Conservation (phyloP, 257 asterid genomes). For the Perilla frutescens region DNA sequence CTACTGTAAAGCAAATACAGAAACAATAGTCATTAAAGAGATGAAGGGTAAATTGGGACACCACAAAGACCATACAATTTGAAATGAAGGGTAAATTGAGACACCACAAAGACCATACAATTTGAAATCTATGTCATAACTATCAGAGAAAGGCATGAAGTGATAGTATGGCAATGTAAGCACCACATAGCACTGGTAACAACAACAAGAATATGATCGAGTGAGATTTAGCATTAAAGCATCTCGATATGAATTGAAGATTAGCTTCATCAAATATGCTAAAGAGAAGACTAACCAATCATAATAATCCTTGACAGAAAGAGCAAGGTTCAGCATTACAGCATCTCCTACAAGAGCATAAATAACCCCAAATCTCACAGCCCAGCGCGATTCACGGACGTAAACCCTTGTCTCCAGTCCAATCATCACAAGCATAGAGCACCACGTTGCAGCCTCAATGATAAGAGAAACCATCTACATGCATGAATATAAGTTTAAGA, state of each 20-base stretch:
- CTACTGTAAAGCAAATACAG: constrained; percentile 11
- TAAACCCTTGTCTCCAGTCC: constrained; percentile 72
- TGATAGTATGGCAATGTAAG: constrained; percentile 10
- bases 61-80: background rate
- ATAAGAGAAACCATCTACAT: constrained; percentile 60
- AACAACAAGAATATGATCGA: background rate
- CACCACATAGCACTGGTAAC: background rate
- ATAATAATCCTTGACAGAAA: constrained; percentile 63
- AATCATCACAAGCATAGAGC: constrained; percentile 79
- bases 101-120: background rate
- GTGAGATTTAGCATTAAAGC: background rate
- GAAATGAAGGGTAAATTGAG: background rate
- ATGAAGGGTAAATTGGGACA: background rate
- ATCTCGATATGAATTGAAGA: background rate
- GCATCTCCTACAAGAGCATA: constrained; percentile 84
- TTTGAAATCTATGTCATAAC: background rate
- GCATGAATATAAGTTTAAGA: constrained; percentile 29
- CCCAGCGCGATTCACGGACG: constrained; percentile 84
- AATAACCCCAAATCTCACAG: constrained; percentile 78
- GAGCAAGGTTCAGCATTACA: constrained; percentile 73
- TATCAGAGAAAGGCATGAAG: background rate
- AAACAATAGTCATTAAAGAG: background rate
- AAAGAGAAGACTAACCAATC: constrained; percentile 61
- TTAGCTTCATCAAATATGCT: constrained; percentile 10
- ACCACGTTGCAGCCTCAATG: constrained; percentile 85